Conservation (phyloP, 2,329 filamentous ascomycete species). For the Trichoderma atroviride region DNA sequence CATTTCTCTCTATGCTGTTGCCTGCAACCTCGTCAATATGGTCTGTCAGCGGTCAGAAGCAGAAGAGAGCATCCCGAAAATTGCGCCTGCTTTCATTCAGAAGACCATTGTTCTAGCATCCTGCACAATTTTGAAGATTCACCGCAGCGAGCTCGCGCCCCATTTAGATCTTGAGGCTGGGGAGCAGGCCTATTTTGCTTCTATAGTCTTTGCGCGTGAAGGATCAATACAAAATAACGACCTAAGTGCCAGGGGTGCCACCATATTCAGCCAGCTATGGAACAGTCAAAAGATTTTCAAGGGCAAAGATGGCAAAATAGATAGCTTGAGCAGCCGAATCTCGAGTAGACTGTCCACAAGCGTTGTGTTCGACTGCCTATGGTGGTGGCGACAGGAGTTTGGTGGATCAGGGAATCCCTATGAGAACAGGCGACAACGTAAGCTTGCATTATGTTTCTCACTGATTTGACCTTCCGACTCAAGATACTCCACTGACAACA, state of each 20-base stretch:
- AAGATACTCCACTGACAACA: not conserved
- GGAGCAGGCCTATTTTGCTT: slow-evolving; percentile 40
- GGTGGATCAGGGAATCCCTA: slow-evolving; percentile 30
- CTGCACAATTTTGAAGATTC: slow-evolving; percentile 52
- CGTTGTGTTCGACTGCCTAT: slow-evolving; percentile 57
- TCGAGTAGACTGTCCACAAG: slow-evolving; percentile 57
- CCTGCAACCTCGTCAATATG: not conserved
- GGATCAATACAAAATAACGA: slow-evolving; percentile 49
- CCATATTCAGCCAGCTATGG: slow-evolving; percentile 59
- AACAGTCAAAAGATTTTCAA: slow-evolving; percentile 38
- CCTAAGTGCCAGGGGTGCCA: slow-evolving; percentile 53
- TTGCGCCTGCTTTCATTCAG: slow-evolving; percentile 1
- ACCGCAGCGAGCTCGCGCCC: slow-evolving; percentile 51
- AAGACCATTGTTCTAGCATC: slow-evolving; percentile 48
- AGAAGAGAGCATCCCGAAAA: not conserved
- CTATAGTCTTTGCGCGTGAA: slow-evolving; percentile 7
- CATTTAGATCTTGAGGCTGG: slow-evolving; percentile 47
- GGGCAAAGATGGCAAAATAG: slow-evolving; percentile 13
- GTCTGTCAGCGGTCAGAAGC: not conserved
- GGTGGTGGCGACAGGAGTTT: slow-evolving; percentile 57
- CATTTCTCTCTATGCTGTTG: slow-evolving; percentile 1
- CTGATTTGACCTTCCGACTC: not conserved
- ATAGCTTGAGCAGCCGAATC: slow-evolving; percentile 39
- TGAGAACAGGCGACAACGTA: slow-evolving; percentile 23
- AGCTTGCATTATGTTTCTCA: not conserved